These are phyloP conservation scores for Skeletonema costatum DNA, from an alignment of 108 stramenopile genomes.

Conservation along the genomic window DNA sequence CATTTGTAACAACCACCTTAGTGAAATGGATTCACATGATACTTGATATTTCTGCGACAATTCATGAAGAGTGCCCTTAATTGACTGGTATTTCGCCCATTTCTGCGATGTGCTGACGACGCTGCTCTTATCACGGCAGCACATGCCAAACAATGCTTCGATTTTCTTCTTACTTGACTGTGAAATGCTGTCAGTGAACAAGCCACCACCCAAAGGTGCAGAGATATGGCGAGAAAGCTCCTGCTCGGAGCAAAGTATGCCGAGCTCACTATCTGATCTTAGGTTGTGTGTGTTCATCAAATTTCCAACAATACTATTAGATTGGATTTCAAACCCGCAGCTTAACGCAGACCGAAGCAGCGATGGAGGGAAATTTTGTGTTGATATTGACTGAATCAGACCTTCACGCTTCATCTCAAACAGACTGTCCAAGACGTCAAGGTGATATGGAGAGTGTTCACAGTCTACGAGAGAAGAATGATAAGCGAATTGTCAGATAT, in stretches of 20 bases:
- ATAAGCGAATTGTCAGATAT: neutral
- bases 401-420: conserved; percentile 75
- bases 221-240: conserved; percentile 17
- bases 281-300: conserved; percentile 49
- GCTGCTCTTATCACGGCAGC: neutral
- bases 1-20: conserved; percentile 70
- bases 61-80: conserved; percentile 44
- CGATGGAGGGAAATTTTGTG: conserved; percentile 39
- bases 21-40: conserved; percentile 55
- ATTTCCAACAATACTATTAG: conserved; percentile 53
- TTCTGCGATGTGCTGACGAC: neutral
- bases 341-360: conserved; percentile 26
- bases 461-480: conserved; percentile 5
- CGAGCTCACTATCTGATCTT: conserved; percentile 19
- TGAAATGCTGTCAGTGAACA: conserved; percentile 48
- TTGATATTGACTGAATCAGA: conserved; percentile 57
- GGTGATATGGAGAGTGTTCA: conserved; percentile 49
- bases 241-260: neutral
- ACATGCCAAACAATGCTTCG: conserved; percentile 4
- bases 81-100: conserved; percentile 13
- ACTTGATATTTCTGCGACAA: conserved; percentile 66
- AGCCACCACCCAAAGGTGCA: conserved; percentile 59
- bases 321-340: conserved; percentile 55
- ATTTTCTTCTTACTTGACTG: conserved; percentile 19
- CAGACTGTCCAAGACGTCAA: conserved; percentile 66